Base-by-base conservation (phyloP, 257 asterid genomes). In the Penstemon davidsonii region DNA sequence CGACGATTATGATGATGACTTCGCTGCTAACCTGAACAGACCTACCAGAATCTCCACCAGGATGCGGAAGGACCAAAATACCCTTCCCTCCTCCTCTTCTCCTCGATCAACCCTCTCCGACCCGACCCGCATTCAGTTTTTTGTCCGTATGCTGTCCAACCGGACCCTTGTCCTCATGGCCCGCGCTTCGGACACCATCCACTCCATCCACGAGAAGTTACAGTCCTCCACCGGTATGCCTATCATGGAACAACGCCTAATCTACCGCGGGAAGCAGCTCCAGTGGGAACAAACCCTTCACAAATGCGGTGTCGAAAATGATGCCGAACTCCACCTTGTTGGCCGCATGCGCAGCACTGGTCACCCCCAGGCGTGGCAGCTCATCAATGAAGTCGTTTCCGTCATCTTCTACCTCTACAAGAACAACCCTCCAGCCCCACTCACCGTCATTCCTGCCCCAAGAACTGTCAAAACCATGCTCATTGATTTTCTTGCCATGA, bases 321-420 rank as follows among this genome's bases (percentile, higher is more conserved):
- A 91, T 49, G 92, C 96, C 0, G 75, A 78, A 0, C 69, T 94
- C 39, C 81, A 85, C 15, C 58, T 94, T 11, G 89, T 88, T 4
- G 96, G 91, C 5, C 86, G 97, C 0, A 78, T 94, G 96, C 76
- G 96, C 69, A 88, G 96, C 75, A 88, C 96, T 0, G 85, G 59
- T 0, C 91, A 94, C 53, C 99, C 99, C 2, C 82, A 75, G 52
- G 95, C 99, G 0, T 91, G 97, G 96, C 86, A 85, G 72, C 78
- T 81, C 39, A 77, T 94, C 55, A 76, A 84, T 60, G 94, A 81
- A 3, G 76, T 91, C 13, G 81, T 94, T n/a, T 80, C 87, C 0
- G 36, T 68, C 44, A 69, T 88, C 13, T 74, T 85, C 13, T 57
- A 60, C 60, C 81, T 83, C 9, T 82, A 55, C 76, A 85, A 83